A percentile compares a stretch with the other conserved stretches of the same genome.
These are phyloP conservation scores for Narthecium ossifragum DNA, from an alignment of 106 monocot genomes.

Conservation along the genomic window DNA sequence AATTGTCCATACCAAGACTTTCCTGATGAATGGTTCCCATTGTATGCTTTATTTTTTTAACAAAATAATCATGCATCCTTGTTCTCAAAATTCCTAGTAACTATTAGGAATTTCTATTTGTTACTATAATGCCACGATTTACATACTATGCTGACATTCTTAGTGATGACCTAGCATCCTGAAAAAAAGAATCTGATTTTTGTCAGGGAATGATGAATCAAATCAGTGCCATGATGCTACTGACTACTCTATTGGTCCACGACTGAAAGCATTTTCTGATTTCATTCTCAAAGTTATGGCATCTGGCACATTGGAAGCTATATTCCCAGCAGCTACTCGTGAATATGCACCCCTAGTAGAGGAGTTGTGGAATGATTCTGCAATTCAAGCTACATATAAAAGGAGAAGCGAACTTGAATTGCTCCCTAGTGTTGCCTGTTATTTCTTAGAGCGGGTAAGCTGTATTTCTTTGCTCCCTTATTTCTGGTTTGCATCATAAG, in stretches of 20 bases:
- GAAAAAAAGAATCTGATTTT: background rate
- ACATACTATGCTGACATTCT: too few relatives aligned
- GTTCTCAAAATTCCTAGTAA: too few relatives aligned
- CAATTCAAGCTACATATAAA: conserved; percentile 74
- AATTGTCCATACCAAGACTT: too few relatives aligned
- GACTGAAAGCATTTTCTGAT: conserved; percentile 66
- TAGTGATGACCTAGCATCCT: too few relatives aligned
- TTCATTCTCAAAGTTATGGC: conserved; percentile 67
- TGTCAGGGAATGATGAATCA: conserved; percentile 21
- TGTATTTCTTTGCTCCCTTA: background rate
- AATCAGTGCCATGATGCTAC: conserved; percentile 18
- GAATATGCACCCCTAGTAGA: conserved; percentile 75
- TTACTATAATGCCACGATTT: too few relatives aligned
- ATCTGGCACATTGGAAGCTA: conserved; percentile 61
- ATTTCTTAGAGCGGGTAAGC: conserved; percentile 75
- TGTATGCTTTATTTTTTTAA: too few relatives aligned
- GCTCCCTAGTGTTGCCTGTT: conserved; percentile 59
- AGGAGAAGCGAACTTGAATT: conserved; percentile 50
- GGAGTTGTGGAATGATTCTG: conserved; percentile 85
- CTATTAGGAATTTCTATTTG: too few relatives aligned
- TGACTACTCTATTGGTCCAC: conserved; percentile 52
- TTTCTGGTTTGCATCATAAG: too few relatives aligned
- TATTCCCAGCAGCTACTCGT: conserved; percentile 79
- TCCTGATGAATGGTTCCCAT: too few relatives aligned
- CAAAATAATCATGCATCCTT: too few relatives aligned